Base-by-base conservation (phyloP, 495 filamentous ascomycete genomes). In the Aspergillus nanangensis region DNA sequence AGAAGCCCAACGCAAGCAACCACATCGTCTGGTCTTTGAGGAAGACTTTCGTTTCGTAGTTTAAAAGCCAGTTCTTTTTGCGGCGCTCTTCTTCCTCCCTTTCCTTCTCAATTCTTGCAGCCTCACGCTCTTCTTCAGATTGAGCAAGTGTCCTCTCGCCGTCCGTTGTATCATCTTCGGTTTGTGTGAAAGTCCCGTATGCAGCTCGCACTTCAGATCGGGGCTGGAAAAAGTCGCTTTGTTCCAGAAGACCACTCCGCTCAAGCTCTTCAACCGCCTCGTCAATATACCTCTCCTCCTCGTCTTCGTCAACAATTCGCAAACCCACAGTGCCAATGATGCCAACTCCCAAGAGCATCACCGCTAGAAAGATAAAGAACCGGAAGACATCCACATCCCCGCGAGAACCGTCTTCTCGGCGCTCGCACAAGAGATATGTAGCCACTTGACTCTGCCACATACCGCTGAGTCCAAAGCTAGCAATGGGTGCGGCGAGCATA, bases 391-490 rank as follows among this genome's bases (percentile, higher is more conserved):
- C 86, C 32, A 96, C 80, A 56, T 92, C 89, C 4, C 90, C 89
- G 40, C 66, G 76, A 9, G 56, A 74, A 8, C 82, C 86, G 52
- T 87, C 77, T 4, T 75, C 65, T 35, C 63, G 58, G 8, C 59
- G 69, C 61, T 88, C 82, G 58, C 78, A 89, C 21, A 98, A 78
- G 36, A 94, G 52, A 39, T 83, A 77, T 38, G 83, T 90, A 18
- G 87, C 92, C 29, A 95, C 61, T 69, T 98, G 93, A 53, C 88
- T 93, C 70, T 88, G 76, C 85, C 92, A 95, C 87, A 98, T 88
- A 4, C 88, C 87, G 54, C 91, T 95, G 38, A 98, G 66, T 9
- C 93, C 93, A 60, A 95, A 95, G 3, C 86, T 81, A 0, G 93
- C 89, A 69, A 98, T 96, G 5, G 93, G 93, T 41, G 88, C 65